Conservation (phyloP, 2,329 filamentous ascomycete species). For the Phaeosphaeria sp. region DNA sequence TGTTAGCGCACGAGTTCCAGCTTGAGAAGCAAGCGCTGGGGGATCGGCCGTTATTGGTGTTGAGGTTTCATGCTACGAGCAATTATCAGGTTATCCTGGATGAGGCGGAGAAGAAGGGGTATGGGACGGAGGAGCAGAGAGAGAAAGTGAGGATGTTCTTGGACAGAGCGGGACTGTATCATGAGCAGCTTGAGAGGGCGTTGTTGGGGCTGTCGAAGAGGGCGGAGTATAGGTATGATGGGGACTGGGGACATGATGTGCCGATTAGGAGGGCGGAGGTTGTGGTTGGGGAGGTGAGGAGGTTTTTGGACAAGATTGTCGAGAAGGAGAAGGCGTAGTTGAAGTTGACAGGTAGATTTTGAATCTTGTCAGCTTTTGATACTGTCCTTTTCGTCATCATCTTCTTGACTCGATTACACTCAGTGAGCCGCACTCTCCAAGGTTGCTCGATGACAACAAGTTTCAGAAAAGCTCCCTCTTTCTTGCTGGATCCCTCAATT, state of each 20-base stretch:
- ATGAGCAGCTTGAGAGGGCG: slow-evolving; percentile 7
- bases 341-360: too few relatives aligned
- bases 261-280: slow-evolving; percentile 7
- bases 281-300: slow-evolving; percentile 4
- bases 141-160: slow-evolving; percentile 8
- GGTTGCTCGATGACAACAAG: too few relatives aligned
- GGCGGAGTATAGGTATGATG: not conserved
- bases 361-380: too few relatives aligned
- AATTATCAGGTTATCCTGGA: slow-evolving; percentile 11
- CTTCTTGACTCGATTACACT: too few relatives aligned
- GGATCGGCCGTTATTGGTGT: slow-evolving; percentile 7
- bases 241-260: slow-evolving; percentile 8
- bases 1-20: slow-evolving; percentile 6
- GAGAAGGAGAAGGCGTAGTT: not conserved
- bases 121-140: slow-evolving; percentile 10
- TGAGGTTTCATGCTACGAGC: slow-evolving; percentile 2
- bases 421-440: too few relatives aligned
- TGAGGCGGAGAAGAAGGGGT: slow-evolving; percentile 6
- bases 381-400: too few relatives aligned
- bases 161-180: slow-evolving; percentile 1
- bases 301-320: slow-evolving; percentile 30
- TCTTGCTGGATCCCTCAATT: not conserved
- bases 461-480: too few relatives aligned
- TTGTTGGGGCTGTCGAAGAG: slow-evolving; percentile 6
- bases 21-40: slow-evolving; percentile 7